Evolutionary conservation across 129 eudicot genomes (phyloP), one percentile per base, ranked within the genome.

Genomic region (Tanacetum coccineum): DNA sequence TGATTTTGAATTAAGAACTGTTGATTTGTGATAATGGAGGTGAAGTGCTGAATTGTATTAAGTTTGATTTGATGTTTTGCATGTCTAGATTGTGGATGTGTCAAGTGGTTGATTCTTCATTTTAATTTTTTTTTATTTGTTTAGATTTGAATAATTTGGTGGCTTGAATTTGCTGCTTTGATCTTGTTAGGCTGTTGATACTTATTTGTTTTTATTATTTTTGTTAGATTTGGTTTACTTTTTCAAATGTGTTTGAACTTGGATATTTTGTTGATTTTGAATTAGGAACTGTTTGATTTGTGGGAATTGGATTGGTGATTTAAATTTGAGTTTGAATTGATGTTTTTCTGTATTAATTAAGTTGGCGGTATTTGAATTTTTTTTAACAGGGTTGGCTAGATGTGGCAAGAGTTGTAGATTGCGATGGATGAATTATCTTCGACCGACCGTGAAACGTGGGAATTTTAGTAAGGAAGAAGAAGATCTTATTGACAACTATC

Each of bases 381-480:
- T 55, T 15, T 4, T 50, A 65, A 19, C 66, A 74, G 78, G 78
- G 58, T 74, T 74, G 48, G 72, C 78, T 57, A 74, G 78, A 65
- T 74, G 78, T 57, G 78, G 78, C 14, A 82, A 79, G 81, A 82
- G 87, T 32, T 82, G 87, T 54, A 82, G 87, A 75, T 71, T 82
- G 59, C 46, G 77, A 21, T 73, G 77, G 77, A 73, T 73, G 77
- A 73, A 73, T 64, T 64, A 73, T 54, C 71, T 73, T 63, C 71
- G 77, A 54, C 77, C 77, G 12, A 73, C 77, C 2, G 71, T 73
- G 22, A 73, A 73, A 64, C 77, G 77, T 40, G 77, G 77, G 47
- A 73, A 64, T 64, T 73, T 73, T 54, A 73, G 77, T 73, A 73
- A 74, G 48, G 78, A 65, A 74, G 78, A 74, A 57, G 78, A 74